A percentile compares a stretch with the other conserved stretches of the same genome.
Conservation (phyloP, 2,329 filamentous ascomycete genomes). For the Aspergillus costaricaensis region DNA sequence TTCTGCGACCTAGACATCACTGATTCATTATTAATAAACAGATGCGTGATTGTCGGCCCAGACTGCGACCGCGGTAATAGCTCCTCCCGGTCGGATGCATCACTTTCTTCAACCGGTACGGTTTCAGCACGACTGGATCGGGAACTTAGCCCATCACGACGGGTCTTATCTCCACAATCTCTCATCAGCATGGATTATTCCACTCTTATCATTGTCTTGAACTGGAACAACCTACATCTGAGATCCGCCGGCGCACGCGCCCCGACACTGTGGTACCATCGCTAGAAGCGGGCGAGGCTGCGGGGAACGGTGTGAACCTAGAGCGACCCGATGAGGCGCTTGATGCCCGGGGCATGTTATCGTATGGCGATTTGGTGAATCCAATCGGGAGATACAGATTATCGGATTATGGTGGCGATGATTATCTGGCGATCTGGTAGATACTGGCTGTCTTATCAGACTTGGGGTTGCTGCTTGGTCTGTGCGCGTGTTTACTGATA, state of each 20-base stretch:
- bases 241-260: background rate
- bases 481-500: background rate
- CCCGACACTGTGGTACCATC: constrained; percentile 6
- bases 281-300: constrained; percentile 4
- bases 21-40: constrained; percentile 27
- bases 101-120: background rate
- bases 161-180: background rate
- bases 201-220: too few relatives aligned
- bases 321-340: background rate
- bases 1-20: constrained; percentile 25
- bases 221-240: background rate
- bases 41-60: constrained; percentile 23
- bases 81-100: constrained; percentile 4
- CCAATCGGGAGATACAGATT: background rate
- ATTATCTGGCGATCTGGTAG: background rate
- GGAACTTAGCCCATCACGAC: background rate
- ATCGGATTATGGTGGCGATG: background rate
- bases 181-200: background rate
- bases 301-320: constrained; percentile 9
- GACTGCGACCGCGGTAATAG: constrained; percentile 16
- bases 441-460: background rate
- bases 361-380: background rate
- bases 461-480: background rate
- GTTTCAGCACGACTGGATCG: background rate
- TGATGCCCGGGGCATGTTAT: constrained; percentile 7